Base-by-base conservation (phyloP, 2,329 filamentous ascomycete species). In the Aspergillus novofumigatus region DNA sequence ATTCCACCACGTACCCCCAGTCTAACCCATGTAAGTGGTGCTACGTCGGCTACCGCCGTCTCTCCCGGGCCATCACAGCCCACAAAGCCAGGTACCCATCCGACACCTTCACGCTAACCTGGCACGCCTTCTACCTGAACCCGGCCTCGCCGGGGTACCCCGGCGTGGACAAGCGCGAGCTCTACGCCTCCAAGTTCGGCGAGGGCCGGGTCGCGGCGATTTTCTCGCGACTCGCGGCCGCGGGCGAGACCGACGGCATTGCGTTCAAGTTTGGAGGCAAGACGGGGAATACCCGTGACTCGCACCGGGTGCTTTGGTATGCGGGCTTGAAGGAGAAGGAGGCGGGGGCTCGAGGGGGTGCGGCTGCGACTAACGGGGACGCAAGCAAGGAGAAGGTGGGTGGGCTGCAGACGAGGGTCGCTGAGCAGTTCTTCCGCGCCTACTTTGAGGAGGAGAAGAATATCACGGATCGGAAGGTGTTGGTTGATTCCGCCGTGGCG, bases 71-170 rank as follows among this genome's bases (percentile, higher is more conserved):
- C 60, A 93, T 96, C 59, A 71, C 78, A 8, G 72, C 83, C 29
- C 90, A 90, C 77, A 82, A 84, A 67, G 78, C 82, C 65, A 78
- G 80, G 42, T 79, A 90, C 64, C 85, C 88, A 9, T 73, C 80
- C 42, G 88, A 93, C 74, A 89, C 81, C 21, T 92, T 95, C 76
- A 82, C 80, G 49, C 84, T 89, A 14, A 82, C 81, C 59, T 96
- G 90, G 89, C 81, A 83, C 59, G 88, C 91, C 1, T 96, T 90
- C 77, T 92, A 93, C 72, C 83, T 96, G 53, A 86, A 92, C 67
- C 88, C 90, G 0, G 78, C 79, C 49, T 78, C 83, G 0, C 82
- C 88, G 0, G 77, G 78, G 49, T 75, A 69, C 51, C 66, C 72
- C 0, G 79, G 80, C 64, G 69, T 78, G 56, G 78, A 82, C 65